A percentile compares a stretch with the other conserved stretches of the same genome.
phyloP scores from a whole-genome alignment of 2,329 filamentous ascomycete genomes.

The Didymella segeticola region DNA sequence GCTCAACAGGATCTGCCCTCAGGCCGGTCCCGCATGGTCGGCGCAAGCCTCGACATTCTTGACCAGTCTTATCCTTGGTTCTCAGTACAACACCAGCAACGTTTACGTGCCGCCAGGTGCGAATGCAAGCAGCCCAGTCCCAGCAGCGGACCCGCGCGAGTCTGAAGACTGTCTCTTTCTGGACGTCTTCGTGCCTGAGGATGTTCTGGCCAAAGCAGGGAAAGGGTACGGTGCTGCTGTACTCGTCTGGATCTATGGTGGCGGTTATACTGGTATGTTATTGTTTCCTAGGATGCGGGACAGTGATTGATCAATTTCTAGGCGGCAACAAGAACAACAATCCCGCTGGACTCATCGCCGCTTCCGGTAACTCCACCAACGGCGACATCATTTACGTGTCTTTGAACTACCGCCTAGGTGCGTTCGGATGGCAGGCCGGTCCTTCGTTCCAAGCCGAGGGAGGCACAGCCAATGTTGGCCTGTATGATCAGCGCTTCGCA shows the following conservation, averaged over 20 bases:
- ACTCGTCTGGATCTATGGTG: constrained; percentile 60
- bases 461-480: constrained; percentile 43
- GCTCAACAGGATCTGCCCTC: constrained; percentile 45
- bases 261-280: constrained; percentile 14
- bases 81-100: constrained; percentile 38
- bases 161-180: constrained; percentile 59
- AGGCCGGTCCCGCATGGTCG: constrained; percentile 54
- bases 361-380: constrained; percentile 49
- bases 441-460: constrained; percentile 45
- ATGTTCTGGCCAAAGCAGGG: constrained; percentile 44
- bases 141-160: constrained; percentile 33
- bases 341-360: constrained; percentile 52
- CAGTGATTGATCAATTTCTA: neutral
- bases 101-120: constrained; percentile 32
- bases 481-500: constrained; percentile 50
- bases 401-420: constrained; percentile 57
- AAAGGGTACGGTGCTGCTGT: constrained; percentile 51
- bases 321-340: constrained; percentile 51
- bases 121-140: constrained; percentile 35
- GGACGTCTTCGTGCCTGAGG: constrained; percentile 55
- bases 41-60: constrained; percentile 44
- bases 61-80: constrained; percentile 36
- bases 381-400: constrained; percentile 55
- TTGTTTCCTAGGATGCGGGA: neutral
- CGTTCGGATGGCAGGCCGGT: constrained; percentile 45